Conservation (phyloP, 140 eudicot species). For the Cichorium intybus region DNA sequence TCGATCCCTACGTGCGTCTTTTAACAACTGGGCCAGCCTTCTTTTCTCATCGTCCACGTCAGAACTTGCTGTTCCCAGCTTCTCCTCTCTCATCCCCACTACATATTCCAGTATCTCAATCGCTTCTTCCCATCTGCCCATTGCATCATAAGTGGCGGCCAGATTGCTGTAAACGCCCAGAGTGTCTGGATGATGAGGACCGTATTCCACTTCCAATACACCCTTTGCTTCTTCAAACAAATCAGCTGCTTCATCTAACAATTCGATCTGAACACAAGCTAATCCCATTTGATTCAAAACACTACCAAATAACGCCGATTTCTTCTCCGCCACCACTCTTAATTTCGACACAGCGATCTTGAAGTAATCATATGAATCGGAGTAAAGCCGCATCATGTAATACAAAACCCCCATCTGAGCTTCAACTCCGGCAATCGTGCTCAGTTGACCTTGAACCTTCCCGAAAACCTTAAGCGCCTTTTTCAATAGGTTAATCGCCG, state of each 20-base stretch:
- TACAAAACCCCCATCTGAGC: conserved; percentile 89
- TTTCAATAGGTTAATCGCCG: conserved; percentile 59
- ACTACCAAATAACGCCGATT: conserved; percentile 65
- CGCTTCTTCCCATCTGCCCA: conserved; percentile 92
- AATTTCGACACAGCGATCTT: conserved; percentile 59
- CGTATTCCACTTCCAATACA: conserved; percentile 79
- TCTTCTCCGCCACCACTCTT: conserved; percentile 69
- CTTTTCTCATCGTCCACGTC: conserved; percentile 88
- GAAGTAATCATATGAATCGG: conserved; percentile 63
- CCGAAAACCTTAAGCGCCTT: conserved; percentile 69
- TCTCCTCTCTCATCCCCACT: conserved; percentile 90
- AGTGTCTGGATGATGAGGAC: conserved; percentile 87
- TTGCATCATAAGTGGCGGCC: conserved; percentile 97
- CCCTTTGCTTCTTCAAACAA: conserved; percentile 79
- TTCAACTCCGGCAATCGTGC: conserved; percentile 86
- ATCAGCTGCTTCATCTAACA: conserved; percentile 82
- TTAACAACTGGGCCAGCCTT: conserved; percentile 57
- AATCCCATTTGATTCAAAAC: conserved; percentile 95
- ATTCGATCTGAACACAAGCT: conserved; percentile 68
- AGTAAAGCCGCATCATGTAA: conserved; percentile 62
- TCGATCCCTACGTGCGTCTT: conserved; percentile 72
- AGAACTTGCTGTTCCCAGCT: conserved; percentile 94
- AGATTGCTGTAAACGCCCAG: conserved; percentile 91
- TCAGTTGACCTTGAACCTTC: conserved; percentile 58
- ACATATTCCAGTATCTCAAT: conserved; percentile 81